A percentile compares a stretch with the other conserved stretches of the same genome.
These are phyloP conservation scores for Dictyophora rubrovolvata DNA, from an alignment of 768 basidiomycete genomes.

Conservation along the genomic window DNA sequence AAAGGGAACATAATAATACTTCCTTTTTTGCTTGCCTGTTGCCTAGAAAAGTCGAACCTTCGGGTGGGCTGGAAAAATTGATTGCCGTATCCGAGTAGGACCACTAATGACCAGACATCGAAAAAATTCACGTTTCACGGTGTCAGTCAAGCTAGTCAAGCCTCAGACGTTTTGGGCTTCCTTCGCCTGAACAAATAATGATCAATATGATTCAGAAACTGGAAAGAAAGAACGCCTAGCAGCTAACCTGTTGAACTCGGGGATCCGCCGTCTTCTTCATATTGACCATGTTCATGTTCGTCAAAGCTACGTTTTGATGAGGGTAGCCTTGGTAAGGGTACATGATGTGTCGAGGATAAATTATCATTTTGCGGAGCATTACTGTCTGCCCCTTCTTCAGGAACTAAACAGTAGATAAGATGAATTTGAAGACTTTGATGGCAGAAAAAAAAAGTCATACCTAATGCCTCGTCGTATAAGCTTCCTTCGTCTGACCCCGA, in stretches of 20 bases:
- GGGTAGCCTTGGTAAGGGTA: neutral
- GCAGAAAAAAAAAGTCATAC: neutral
- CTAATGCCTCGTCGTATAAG: neutral
- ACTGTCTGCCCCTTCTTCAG: neutral
- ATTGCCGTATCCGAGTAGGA: too few relatives aligned
- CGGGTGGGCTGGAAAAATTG: too few relatives aligned
- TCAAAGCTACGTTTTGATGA: conserved; percentile 7
- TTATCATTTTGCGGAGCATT: neutral
- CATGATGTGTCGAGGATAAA: neutral
- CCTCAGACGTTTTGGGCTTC: neutral
- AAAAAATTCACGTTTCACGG: neutral
- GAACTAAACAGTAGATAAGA: neutral
- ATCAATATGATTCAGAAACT: neutral
- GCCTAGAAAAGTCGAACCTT: too few relatives aligned
- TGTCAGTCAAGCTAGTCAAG: neutral
- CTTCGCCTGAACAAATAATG: neutral
- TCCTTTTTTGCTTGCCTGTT: neutral
- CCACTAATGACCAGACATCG: neutral
- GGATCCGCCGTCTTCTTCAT: neutral
- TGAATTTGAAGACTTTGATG: neutral
- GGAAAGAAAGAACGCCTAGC: too few relatives aligned
- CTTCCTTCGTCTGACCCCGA: neutral
- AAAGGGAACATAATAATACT: neutral
- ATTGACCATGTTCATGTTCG: conserved; percentile 4
- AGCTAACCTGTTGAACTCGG: neutral